A percentile compares a stretch with the other conserved stretches of the same genome.
These are phyloP conservation scores for Ganoderma sp. DNA, from an alignment of 1,284 basidiomycete species.

Conservation along the genomic window DNA sequence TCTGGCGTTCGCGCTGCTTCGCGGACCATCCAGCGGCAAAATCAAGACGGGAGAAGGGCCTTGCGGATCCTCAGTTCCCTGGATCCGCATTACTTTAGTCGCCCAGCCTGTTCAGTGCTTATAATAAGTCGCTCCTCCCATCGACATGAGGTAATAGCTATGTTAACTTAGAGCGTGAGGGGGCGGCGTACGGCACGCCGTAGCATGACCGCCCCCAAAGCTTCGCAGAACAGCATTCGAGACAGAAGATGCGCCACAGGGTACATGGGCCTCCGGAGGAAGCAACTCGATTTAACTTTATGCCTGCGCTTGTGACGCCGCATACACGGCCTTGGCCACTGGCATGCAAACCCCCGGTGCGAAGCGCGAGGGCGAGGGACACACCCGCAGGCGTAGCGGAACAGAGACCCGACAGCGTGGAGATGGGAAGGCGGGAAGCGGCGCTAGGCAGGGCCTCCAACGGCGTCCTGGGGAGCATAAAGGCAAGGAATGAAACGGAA, in stretches of 20 bases:
- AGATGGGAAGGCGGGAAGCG: not conserved
- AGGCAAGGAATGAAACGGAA: not conserved
- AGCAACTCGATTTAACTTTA: not conserved
- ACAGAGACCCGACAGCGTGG: no score
- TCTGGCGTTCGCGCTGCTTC: no score
- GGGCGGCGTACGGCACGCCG: not conserved
- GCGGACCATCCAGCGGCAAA: no score
- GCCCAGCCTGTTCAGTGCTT: not conserved
- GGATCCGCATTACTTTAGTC: no score
- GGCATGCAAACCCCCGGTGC: not conserved
- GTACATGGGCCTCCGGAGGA: not conserved
- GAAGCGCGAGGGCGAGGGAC: not conserved
- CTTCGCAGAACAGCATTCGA: not conserved
- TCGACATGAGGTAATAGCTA: not conserved
- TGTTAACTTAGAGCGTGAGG: not conserved
- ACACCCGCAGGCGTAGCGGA: no score
- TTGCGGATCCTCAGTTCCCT: no score
- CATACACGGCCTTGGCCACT: not conserved
- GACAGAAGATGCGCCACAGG: not conserved
- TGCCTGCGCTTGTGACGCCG: not conserved
- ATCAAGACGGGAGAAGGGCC: no score
- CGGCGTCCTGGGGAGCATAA: not conserved
- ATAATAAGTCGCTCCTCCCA: not conserved
- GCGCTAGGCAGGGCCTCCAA: not conserved
- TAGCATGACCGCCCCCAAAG: not conserved